Conservation (phyloP, 345 rosid species). For the Citrus medica region DNA sequence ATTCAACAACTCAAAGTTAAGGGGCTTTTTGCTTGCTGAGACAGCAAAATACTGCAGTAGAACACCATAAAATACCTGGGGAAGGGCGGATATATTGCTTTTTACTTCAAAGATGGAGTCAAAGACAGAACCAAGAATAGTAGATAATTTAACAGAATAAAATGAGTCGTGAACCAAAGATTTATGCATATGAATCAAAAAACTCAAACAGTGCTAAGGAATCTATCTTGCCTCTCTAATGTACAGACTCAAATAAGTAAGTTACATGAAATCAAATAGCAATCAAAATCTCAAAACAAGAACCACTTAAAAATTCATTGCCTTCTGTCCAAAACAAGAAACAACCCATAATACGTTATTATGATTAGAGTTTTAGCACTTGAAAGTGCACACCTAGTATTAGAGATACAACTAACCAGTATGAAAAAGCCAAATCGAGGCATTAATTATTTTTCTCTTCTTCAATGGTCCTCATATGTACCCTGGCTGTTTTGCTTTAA, state of each 20-base stretch:
- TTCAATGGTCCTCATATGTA: background rate
- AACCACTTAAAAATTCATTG: background rate
- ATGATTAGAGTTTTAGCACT: background rate
- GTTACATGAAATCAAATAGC: background rate
- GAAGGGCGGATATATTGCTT: conserved; percentile 18
- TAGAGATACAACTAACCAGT: background rate
- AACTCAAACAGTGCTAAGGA: background rate
- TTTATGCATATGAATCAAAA: background rate
- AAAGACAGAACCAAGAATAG: conserved; percentile 3
- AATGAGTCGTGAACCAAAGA: background rate
- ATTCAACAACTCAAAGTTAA: conserved; percentile 75
- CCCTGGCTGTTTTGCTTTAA: background rate
- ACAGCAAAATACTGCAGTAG: conserved; percentile 90
- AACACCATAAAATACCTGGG: conserved; percentile 87
- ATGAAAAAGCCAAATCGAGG: background rate
- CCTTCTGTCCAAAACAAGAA: background rate
- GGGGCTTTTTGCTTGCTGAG: conserved; percentile 61
- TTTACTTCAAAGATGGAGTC: background rate
- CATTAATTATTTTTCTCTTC: background rate
- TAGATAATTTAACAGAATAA: background rate
- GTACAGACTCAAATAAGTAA: too few species aligned
- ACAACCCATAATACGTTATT: background rate
- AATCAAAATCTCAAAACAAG: background rate
- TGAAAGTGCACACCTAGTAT: background rate
- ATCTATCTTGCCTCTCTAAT: background rate